Conservation (phyloP, 1,139 yeast genomes). For the Wickerhamomyces sp. region DNA sequence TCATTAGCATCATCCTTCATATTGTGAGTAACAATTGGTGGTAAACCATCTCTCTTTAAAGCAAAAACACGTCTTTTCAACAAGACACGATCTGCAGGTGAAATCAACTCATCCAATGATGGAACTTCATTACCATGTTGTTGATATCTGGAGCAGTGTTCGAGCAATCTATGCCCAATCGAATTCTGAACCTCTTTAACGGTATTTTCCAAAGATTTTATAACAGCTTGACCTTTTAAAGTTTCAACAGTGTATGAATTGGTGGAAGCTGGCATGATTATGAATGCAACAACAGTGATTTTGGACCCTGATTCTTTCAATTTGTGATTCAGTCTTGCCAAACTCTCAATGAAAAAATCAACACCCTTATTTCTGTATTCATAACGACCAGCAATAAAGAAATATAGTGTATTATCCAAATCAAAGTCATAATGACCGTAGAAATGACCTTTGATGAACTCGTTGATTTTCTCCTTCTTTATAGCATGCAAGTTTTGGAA, state of each 20-base stretch:
- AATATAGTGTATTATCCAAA: constrained; percentile 86
- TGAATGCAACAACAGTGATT: constrained; percentile 95
- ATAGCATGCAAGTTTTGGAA: constrained; percentile 94
- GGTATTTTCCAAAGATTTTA: constrained; percentile 84
- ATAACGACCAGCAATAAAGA: constrained; percentile 95
- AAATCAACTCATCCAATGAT: constrained; percentile 70
- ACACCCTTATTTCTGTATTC: constrained; percentile 97
- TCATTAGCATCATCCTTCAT: constrained; percentile 90
- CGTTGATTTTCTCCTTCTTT: constrained; percentile 87
- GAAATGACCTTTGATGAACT: constrained; percentile 93
- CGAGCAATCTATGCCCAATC: constrained; percentile 84
- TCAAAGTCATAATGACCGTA: constrained; percentile 96
- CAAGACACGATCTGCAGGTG: constrained; percentile 83
- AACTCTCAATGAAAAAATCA: constrained; percentile 87
- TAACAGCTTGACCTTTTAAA: constrained; percentile 92
- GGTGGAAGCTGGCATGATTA: constrained; percentile 96
- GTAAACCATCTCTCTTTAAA: constrained; percentile 81
- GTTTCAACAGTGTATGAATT: constrained; percentile 95
- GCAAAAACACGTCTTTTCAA: constrained; percentile 93
- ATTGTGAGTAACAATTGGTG: constrained; percentile 97
- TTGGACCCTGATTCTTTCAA: constrained; percentile 79
- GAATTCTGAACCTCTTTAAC: constrained; percentile 84
- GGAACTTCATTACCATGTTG: constrained; percentile 59
- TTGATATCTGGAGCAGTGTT: constrained; percentile 82
- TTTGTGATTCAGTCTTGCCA: constrained; percentile 86